These are phyloP conservation scores for Trichoderma gracile DNA, from an alignment of 2,329 filamentous ascomycete genomes.

Conservation along the genomic window DNA sequence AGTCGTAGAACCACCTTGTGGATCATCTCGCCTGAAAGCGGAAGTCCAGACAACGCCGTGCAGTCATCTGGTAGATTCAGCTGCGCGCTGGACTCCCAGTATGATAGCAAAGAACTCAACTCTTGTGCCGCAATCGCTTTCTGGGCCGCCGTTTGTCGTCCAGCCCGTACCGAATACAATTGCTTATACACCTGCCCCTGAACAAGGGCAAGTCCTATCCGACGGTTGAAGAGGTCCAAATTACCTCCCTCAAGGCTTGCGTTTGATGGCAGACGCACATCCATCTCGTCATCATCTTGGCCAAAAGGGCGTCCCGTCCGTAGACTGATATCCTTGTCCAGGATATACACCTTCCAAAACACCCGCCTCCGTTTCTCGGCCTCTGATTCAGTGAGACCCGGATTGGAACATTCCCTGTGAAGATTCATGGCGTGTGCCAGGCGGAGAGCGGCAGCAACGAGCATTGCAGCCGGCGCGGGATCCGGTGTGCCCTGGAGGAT, in stretches of 20 bases:
- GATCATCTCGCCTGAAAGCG: slow-evolving; percentile 14
- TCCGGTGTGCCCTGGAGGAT: slow-evolving; percentile 9
- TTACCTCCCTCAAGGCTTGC: neutral
- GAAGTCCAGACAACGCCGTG: neutral
- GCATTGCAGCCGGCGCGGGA: slow-evolving; percentile 12
- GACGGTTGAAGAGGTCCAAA: slow-evolving; percentile 6
- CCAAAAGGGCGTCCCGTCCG: slow-evolving; percentile 10
- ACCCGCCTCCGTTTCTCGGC: slow-evolving; percentile 12
- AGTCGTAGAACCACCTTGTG: slow-evolving; percentile 13
- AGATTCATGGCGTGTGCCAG: slow-evolving; percentile 16
- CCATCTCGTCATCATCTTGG: slow-evolving; percentile 19
- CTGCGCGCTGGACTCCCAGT: slow-evolving; percentile 15
- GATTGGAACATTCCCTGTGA: slow-evolving; percentile 4
- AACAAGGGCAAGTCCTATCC: slow-evolving; percentile 14
- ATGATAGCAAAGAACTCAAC: slow-evolving; percentile 11
- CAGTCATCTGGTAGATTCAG: neutral
- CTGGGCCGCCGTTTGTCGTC: slow-evolving; percentile 7
- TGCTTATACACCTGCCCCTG: slow-evolving; percentile 16
- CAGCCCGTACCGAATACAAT: slow-evolving; percentile 8
- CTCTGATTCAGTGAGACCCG: neutral
- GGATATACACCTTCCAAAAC: slow-evolving; percentile 19
- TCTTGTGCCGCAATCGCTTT: slow-evolving; percentile 14
- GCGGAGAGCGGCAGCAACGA: slow-evolving; percentile 7
- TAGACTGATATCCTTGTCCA: slow-evolving; percentile 16
- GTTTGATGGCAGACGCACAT: slow-evolving; percentile 5